Evolutionary conservation across 2,329 filamentous ascomycete genomes (phyloP).

Genomic region (Parastagonospora nodorum): DNA sequence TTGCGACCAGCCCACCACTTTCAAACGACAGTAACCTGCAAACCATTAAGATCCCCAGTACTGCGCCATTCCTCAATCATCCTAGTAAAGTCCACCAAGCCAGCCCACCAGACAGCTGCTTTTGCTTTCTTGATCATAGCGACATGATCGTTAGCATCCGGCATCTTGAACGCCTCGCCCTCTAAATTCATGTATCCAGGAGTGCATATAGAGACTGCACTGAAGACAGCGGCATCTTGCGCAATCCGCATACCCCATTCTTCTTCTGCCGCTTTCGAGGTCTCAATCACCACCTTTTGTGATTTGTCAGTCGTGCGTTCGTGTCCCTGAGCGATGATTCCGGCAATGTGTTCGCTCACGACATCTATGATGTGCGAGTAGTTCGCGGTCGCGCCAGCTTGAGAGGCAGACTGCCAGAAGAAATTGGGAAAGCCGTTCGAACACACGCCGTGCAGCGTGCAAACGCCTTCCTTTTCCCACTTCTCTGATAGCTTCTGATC

Average conservation of each 20-base stretch:
- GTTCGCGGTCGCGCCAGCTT: slow-evolving; percentile 7
- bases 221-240: slow-evolving; percentile 8
- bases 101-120: slow-evolving; percentile 6
- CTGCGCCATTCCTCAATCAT: slow-evolving; percentile 10
- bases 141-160: slow-evolving; percentile 6
- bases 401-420: slow-evolving; percentile 11
- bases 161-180: slow-evolving; percentile 10
- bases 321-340: slow-evolving; percentile 2
- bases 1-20: too few species aligned
- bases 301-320: background rate
- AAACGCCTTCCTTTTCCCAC: slow-evolving; percentile 50
- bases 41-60: slow-evolving; percentile 10
- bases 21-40: slow-evolving; percentile 3
- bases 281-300: slow-evolving; percentile 6
- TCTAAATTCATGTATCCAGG: slow-evolving; percentile 12
- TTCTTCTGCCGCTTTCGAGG: slow-evolving; percentile 7
- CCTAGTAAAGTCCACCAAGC: slow-evolving; percentile 7
- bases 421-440: slow-evolving; percentile 25
- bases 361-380: slow-evolving; percentile 8
- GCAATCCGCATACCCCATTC: slow-evolving; percentile 14
- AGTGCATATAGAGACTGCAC: slow-evolving; percentile 6
- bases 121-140: slow-evolving; percentile 16
- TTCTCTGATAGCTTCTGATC: slow-evolving; percentile 49
- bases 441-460: slow-evolving; percentile 50
- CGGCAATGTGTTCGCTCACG: slow-evolving; percentile 12